These are phyloP conservation scores for Salix caprea DNA, from an alignment of 345 rosid genomes.

Conservation along the genomic window DNA sequence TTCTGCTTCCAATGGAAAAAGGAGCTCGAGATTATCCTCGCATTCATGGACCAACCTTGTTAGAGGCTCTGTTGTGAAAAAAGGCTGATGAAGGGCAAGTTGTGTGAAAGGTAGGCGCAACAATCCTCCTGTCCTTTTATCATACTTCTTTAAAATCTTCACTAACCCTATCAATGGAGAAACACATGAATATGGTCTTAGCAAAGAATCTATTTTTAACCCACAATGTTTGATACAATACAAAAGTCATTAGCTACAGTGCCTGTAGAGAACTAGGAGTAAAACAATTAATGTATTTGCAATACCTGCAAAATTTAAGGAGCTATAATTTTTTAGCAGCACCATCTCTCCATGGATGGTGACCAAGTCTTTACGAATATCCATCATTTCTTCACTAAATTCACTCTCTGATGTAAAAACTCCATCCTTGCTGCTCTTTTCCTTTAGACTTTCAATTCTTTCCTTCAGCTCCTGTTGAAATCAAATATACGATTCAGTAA, in stretches of 20 bases:
- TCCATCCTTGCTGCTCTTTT: slow-evolving; percentile 46
- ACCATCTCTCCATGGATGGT: slow-evolving; percentile 95
- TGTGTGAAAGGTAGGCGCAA: slow-evolving; percentile 76
- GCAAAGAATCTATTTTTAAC: neutral
- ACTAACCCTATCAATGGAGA: slow-evolving; percentile 51
- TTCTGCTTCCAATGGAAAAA: slow-evolving; percentile 82
- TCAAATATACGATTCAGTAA: neutral
- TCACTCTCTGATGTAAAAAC: slow-evolving; percentile 56
- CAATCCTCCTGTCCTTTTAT: slow-evolving; percentile 80
- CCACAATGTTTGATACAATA: neutral
- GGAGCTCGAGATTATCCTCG: slow-evolving; percentile 84
- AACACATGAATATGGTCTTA: slow-evolving; percentile 5
- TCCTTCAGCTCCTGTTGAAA: slow-evolving; percentile 68
- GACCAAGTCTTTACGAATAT: slow-evolving; percentile 80
- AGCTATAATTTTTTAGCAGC: slow-evolving; percentile 83
- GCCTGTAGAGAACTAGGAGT: neutral
- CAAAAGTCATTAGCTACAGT: neutral
- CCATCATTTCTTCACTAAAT: slow-evolving; percentile 90
- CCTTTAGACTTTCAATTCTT: slow-evolving; percentile 63
- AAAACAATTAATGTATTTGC: slow-evolving; percentile 1
- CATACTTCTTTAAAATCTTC: slow-evolving; percentile 85
- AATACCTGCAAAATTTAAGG: slow-evolving; percentile 85
- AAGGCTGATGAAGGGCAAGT: slow-evolving; percentile 75
- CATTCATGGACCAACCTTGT: slow-evolving; percentile 79
- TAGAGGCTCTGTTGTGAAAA: slow-evolving; percentile 77